Evolutionary conservation across 805 yeast species (phyloP), one percentile per base, ranked within the genome.

Genomic region (Candida maris): DNA sequence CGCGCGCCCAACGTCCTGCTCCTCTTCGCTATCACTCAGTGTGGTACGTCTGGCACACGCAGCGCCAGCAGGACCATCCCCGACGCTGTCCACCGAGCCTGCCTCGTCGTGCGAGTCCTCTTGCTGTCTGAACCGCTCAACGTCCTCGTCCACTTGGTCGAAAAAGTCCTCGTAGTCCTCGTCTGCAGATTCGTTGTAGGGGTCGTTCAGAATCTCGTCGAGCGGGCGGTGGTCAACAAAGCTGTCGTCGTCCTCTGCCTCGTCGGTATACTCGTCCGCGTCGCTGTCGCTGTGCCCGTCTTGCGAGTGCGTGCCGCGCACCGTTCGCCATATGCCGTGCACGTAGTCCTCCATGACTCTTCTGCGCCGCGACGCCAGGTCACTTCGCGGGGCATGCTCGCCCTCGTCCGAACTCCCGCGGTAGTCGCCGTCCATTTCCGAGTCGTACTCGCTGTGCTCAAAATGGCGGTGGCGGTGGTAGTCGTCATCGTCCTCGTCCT

Each of bases 401-500:
- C 7, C 14, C 17, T 8, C 13, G 6, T 22, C 18, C 17, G 34
- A 30, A 9, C 15, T 13, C 8, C 14, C 28, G 15, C 7, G 15
- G 10, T 15, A 18, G 14, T 20, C 26, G 10, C 25, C 19, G 14
- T 9, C 18, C 19, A 17, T 12, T 10, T 25, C 28, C 14, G 12
- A 14, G 10, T 28, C 30, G 18, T 29, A 34, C 35, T 43, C 40
- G 28, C 36, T 42, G 6, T 39, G n/a, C n/a, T n/a, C n/a, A n/a
- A n/a, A n/a, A n/a, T n/a, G n/a, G n/a, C n/a, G n/a, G n/a, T n/a
- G n/a, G n/a, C n/a, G n/a, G n/a, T n/a, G n/a, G n/a, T n/a, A n/a
- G 12, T 23, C 26, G 18, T 30, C 35, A 36, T 44, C 41, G 28
- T 38, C 44, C 7, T 39, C 48, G n/a, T 30, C 36, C 21, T 37